Evolutionary conservation across 352 stramenopile genomes (phyloP).

Genomic region (Peronosclerospora sorghi): DNA sequence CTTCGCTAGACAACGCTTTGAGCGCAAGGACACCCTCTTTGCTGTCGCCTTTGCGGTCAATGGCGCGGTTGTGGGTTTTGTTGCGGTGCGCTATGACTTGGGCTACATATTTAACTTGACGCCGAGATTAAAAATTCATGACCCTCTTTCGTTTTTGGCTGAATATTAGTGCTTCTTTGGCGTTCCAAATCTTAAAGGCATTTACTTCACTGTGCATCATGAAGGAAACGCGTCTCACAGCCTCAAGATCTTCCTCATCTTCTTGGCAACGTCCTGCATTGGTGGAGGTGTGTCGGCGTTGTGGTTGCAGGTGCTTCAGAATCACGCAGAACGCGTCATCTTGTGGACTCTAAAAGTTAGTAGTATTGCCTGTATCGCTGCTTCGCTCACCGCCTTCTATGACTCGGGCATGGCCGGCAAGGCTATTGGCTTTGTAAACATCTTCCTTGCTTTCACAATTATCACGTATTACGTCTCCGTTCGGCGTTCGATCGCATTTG

Average conservation of each 20-base stretch:
- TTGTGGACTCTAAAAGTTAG: constrained; percentile 53
- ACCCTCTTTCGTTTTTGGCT: too few species aligned
- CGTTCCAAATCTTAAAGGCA: constrained; percentile 56
- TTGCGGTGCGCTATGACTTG: too few species aligned
- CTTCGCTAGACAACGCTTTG: too few species aligned
- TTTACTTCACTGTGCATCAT: constrained; percentile 72
- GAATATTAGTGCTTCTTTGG: constrained; percentile 72
- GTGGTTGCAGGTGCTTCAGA: constrained; percentile 71
- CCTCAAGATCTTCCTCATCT: constrained; percentile 58
- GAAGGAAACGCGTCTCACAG: constrained; percentile 53
- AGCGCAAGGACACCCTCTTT: too few species aligned
- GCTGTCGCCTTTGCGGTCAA: too few species aligned
- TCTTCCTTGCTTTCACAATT: constrained; percentile 61
- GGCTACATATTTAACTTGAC: too few species aligned
- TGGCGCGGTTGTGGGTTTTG: too few species aligned
- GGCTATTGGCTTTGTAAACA: constrained; percentile 71
- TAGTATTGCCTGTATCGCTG: constrained; percentile 41
- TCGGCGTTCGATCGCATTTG: constrained; percentile 64
- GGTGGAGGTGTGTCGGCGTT: constrained; percentile 53
- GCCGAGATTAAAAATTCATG: too few species aligned
- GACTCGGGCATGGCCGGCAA: constrained; percentile 65
- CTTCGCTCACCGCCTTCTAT: constrained; percentile 44
- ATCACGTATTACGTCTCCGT: constrained; percentile 56
- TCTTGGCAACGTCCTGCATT: constrained; percentile 53
- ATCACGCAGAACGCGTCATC: constrained; percentile 59